Conservation (phyloP, 805 yeast species). For the Ogataea thermomethanolica region DNA sequence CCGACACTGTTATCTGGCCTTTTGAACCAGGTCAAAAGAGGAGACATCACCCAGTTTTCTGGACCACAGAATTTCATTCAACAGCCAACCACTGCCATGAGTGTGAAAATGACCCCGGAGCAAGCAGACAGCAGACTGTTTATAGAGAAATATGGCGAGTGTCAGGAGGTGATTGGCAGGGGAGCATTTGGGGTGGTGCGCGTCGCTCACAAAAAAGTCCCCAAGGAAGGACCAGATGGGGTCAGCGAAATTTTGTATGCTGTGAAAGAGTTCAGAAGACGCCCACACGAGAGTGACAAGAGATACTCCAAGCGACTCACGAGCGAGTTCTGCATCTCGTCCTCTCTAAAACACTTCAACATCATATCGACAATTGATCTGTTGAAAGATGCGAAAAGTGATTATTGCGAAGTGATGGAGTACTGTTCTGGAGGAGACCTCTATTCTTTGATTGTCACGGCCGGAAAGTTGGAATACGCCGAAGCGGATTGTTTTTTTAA, state of each 20-base stretch:
- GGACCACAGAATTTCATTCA: conserved; percentile 15
- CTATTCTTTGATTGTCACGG: conserved; percentile 67
- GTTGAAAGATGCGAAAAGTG: conserved; percentile 77
- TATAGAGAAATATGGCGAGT: conserved; percentile 86
- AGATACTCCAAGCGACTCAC: conserved; percentile 72
- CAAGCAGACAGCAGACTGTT: conserved; percentile 50
- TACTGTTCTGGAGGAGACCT: conserved; percentile 81
- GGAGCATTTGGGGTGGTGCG: conserved; percentile 95
- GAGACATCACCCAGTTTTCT: conserved; percentile 31
- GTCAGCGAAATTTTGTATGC: conserved; percentile 61
- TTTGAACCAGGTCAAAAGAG: conserved; percentile 50
- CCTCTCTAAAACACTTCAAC: conserved; percentile 72
- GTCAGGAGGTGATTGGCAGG: conserved; percentile 91
- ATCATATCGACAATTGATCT: conserved; percentile 75
- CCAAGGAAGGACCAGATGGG: conserved; percentile 16
- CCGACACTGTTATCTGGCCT: conserved; percentile 71
- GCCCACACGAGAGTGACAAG: conserved; percentile 57
- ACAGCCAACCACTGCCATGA: conserved; percentile 25
- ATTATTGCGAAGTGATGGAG: conserved; percentile 83
- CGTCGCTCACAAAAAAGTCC: conserved; percentile 68
- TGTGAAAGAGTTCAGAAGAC: conserved; percentile 78
- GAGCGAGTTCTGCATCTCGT: conserved; percentile 78
- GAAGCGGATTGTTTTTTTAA: conserved; percentile 92
- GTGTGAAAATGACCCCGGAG: conserved; percentile 17
- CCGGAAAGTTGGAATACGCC: conserved; percentile 72